Base-by-base conservation (phyloP, 345 rosid species). In the Psidium guajava region DNA sequence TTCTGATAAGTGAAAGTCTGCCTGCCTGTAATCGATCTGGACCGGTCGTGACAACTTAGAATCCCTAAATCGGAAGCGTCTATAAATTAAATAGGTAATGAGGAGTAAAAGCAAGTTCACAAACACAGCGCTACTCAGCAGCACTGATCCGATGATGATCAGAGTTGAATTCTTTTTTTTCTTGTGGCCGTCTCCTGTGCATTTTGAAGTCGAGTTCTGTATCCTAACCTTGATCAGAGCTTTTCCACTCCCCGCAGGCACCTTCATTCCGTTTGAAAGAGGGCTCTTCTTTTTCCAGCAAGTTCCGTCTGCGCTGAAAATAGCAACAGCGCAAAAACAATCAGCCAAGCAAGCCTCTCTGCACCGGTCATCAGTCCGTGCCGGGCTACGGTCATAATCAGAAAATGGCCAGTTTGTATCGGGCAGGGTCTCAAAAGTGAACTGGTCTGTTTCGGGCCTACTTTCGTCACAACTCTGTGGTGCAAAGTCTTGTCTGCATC, bases 251-350 rank as follows among this genome's bases (percentile, higher is more conserved):
- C 11, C 3, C 7, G 25, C 2, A 1, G 75, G 3, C 83, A 84
- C 87, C 69, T 75, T 8, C 64, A 8, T 82, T 6, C 94, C 95
- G 44, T 88, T 89, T 5, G 91, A 88, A 28, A 92, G 54, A 24
- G 94, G 95, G 44, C n/a, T 55, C 84, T 44, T 92, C 91, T 93
- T 93, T 88, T 93, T 95, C 92, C 87, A 90, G 47, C 94, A 92
- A 0, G 57, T 22, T 12, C 87, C 85, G 1, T n/a, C 13, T 32
- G n/a, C 11, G 49, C 85, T 82, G 16, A 52, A 87, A 82, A 88
- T 82, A 27, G 91, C 91, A n/a, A 88, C 91, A 12, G 87, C 93
- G 64, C 95, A 95, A 18, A 89, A 89, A 73, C 95, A 94, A 86
- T 92, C 98, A 11, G 5, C 74, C 89, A 93, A 83, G 87, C 95